Conservation (phyloP, 1,139 yeast genomes). For the Torulaspora globosa region DNA sequence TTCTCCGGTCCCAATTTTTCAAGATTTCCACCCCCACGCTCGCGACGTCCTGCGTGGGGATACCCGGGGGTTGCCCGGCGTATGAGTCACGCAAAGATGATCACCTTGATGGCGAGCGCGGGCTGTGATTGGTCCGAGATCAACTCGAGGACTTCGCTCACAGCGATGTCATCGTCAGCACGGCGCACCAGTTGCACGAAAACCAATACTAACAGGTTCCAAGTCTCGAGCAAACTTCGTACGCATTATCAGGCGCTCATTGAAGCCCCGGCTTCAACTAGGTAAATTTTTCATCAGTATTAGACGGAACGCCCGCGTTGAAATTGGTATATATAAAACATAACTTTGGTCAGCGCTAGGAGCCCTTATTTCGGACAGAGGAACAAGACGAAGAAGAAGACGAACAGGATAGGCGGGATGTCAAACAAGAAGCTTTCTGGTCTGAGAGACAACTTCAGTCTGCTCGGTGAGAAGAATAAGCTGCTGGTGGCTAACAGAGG, state of each 20-base stretch:
- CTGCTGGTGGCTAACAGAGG: conserved; percentile 93
- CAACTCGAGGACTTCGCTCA: background rate
- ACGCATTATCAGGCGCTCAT: too few relatives aligned
- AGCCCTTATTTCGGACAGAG: too few relatives aligned
- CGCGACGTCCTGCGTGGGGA: background rate
- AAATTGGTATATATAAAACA: too few relatives aligned
- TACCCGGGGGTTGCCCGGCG: background rate
- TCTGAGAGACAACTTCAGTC: conserved; percentile 51
- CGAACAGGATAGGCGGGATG: conserved; percentile 11
- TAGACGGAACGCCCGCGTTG: too few relatives aligned
- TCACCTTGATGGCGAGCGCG: conserved; percentile 9
- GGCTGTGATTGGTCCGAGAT: conserved; percentile 18
- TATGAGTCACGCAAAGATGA: conserved; percentile 21
- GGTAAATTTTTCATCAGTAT: too few relatives aligned
- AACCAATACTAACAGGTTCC: too few relatives aligned
- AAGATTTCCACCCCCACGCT: background rate
- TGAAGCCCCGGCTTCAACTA: too few relatives aligned
- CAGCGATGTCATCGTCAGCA: background rate
- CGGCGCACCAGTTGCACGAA: too few relatives aligned
- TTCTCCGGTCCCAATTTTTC: background rate
- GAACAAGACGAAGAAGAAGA: background rate
- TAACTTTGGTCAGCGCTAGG: too few relatives aligned
- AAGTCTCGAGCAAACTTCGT: too few relatives aligned
- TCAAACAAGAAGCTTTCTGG: conserved; percentile 23
- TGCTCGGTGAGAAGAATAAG: conserved; percentile 49